Evolutionary conservation across 371 early-diverging fungal genomes (phyloP), one percentile per base, ranked within the genome.

Genomic region (Choanephora cucurbitarum): DNA sequence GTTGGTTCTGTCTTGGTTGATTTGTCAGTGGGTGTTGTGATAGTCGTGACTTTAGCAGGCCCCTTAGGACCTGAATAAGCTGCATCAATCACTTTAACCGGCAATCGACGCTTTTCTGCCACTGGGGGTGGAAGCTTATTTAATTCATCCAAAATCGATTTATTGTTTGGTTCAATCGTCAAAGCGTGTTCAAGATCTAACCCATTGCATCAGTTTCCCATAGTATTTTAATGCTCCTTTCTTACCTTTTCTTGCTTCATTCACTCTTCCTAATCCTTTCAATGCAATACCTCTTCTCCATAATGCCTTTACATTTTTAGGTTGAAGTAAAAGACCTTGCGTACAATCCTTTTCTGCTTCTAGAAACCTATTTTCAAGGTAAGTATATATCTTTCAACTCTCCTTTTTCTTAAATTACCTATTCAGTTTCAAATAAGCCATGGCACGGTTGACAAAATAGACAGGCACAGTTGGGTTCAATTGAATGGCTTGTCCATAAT

Each of bases 231-330:
- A n/a, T n/a, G n/a, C n/a, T n/a, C n/a, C n/a, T n/a, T n/a, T n/a
- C 22, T 11, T 62, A 76, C 87, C 88, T 58, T 65, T 62, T 68
- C 79, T 76, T 3, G 93, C 88, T 41, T 84, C 89, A 0, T 57
- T 51, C 1, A 76, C 40, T 52, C 82, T 76, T n/a, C 82, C 84
- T 10, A 88, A 51, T 43, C 77, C 82, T 5, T 77, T 60, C 7
- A 83, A 74, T 0, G 93, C 91, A 41, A 84, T 82, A 6, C 91
- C 93, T 8, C 93, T 79, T 44, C 95, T 72, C 89, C 90, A 93
- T 7, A 85, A 64, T 0, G 93, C 95, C 60, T 94, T 94, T 22
- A 91, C 83, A 64, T 88, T 87, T 34, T 86, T 83, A 8, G 84
- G 77, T 31, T 91, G 88, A 15, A 90, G 49, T 14, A 58, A 57